Base-by-base conservation (phyloP, 805 yeast species). In the Kodamaea restingae region DNA sequence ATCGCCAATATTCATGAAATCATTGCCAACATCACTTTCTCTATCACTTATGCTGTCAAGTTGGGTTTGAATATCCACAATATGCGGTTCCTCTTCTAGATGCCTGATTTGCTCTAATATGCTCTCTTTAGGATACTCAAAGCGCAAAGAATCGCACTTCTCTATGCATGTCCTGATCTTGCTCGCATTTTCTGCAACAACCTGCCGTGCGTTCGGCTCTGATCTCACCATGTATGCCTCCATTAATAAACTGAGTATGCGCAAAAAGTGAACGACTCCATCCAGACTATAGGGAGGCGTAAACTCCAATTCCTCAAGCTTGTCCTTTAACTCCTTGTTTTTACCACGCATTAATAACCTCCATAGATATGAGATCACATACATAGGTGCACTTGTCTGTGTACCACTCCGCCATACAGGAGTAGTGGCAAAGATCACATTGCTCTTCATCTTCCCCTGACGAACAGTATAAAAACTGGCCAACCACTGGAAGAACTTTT, bases 231-330 rank as follows among this genome's bases (percentile, higher is more conserved):
- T 34, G 25, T n/a, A 31, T 14, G 26, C 31, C 35, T 37, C 39
- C 17, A 21, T 24, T 2, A 37, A n/a, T 15, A 32, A 46, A 38
- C 70, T 60, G 21, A 63, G 41, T 4, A 58, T 67, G 35, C 53
- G 36, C 25, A 71, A 44, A 47, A 62, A 73, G 32, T 58, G 57
- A 20, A 70, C 54, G n/a, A 51, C 54, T 1, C 75, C 75, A 36
- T 73, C 75, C 4, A 44, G 45, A 32, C 53, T 56, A 44, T 58
- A 72, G 1, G 79, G 78, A 6, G 71, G 71, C 35, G 60, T 59
- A 37, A 72, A 58, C 17, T 64, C 41, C 25, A 73, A 45, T 30
- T 65, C 66, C 15, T 63, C 65, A 11, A 69, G 46, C 11, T 53
- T 48, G 20, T 63, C 69, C 24, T 55, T 56, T 18, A 71, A 58